A percentile compares a stretch with the other conserved stretches of the same genome.
These are phyloP conservation scores for Colletotrichum musae DNA, from an alignment of 2,329 filamentous ascomycete species.

Conservation along the genomic window DNA sequence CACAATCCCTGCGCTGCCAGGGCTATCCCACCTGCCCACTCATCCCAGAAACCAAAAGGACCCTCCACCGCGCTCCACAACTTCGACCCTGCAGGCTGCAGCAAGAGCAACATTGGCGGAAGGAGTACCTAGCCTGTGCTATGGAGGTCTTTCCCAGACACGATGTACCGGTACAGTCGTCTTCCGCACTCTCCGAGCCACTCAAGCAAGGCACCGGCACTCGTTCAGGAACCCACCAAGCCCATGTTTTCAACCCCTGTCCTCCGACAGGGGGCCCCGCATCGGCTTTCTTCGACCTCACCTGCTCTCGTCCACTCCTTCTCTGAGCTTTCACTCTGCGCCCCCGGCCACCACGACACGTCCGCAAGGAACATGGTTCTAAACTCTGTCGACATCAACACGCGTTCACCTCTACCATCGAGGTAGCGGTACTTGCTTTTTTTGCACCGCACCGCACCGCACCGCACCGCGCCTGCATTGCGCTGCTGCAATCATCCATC, in stretches of 20 bases:
- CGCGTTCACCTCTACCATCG: constrained; percentile 7
- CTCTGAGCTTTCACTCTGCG: not conserved
- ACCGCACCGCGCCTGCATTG: not conserved
- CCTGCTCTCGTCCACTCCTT: constrained; percentile 22
- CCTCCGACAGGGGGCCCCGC: constrained; percentile 20
- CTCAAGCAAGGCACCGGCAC: constrained; percentile 39
- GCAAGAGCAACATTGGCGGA: constrained; percentile 10
- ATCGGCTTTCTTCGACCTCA: constrained; percentile 33
- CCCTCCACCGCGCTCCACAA: constrained; percentile 22
- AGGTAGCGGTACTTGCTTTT: constrained; percentile 30
- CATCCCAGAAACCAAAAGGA: constrained; percentile 17
- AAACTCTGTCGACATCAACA: constrained; percentile 21
- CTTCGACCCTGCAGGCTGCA: constrained; percentile 24
- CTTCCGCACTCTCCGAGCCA: constrained; percentile 35
- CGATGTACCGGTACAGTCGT: constrained; percentile 29
- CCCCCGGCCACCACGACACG: constrained; percentile 20
- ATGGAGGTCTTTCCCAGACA: not conserved
- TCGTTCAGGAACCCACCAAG: constrained; percentile 38
- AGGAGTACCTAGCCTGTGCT: not conserved
- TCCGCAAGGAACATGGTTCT: constrained; percentile 33
- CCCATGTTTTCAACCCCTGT: constrained; percentile 36
- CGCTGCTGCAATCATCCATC: constrained; percentile 9
- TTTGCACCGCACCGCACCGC: not conserved
- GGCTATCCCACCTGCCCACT: constrained; percentile 13
- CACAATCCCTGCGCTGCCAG: constrained; percentile 29